Conservation (phyloP, 495 filamentous ascomycete genomes). For the Wilcoxina mikolae region DNA sequence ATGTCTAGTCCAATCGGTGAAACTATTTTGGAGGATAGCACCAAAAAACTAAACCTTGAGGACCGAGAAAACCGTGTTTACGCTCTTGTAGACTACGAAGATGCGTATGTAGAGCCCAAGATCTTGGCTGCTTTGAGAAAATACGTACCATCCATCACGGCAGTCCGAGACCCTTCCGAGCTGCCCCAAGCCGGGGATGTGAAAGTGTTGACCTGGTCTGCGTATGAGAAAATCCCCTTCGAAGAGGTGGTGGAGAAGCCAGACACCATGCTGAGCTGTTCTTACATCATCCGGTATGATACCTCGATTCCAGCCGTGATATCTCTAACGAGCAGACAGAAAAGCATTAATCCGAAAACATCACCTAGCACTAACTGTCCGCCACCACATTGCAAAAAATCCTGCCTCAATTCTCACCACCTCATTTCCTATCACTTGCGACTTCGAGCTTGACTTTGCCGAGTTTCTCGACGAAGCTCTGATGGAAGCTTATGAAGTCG, state of each 20-base stretch:
- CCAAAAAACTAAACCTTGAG: not conserved
- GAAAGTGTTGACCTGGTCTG: slow-evolving; percentile 60
- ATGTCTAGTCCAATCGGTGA: not conserved
- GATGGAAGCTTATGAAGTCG: slow-evolving; percentile 72
- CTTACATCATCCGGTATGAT: slow-evolving; percentile 54
- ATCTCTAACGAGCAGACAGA: slow-evolving; percentile 32
- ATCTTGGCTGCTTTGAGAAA: slow-evolving; percentile 55
- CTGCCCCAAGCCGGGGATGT: not conserved
- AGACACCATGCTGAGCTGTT: slow-evolving; percentile 49
- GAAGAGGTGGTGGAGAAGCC: slow-evolving; percentile 46
- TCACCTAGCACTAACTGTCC: slow-evolving; percentile 65
- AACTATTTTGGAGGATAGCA: not conserved
- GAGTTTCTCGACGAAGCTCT: slow-evolving; percentile 93
- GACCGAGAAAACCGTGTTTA: slow-evolving; percentile 34
- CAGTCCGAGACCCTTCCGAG: slow-evolving; percentile 6
- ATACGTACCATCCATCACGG: slow-evolving; percentile 37
- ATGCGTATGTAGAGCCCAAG: slow-evolving; percentile 69
- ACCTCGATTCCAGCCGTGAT: not conserved
- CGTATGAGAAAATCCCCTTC: slow-evolving; percentile 80
- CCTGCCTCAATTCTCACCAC: slow-evolving; percentile 50
- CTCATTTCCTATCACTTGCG: slow-evolving; percentile 57
- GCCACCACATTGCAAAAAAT: slow-evolving; percentile 67
- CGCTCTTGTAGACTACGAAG: slow-evolving; percentile 68
- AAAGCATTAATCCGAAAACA: slow-evolving; percentile 98
- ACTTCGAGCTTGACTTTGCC: slow-evolving; percentile 88